These are phyloP conservation scores for Corylus heterophylla DNA, from an alignment of 306 rosid genomes.

Conservation along the genomic window DNA sequence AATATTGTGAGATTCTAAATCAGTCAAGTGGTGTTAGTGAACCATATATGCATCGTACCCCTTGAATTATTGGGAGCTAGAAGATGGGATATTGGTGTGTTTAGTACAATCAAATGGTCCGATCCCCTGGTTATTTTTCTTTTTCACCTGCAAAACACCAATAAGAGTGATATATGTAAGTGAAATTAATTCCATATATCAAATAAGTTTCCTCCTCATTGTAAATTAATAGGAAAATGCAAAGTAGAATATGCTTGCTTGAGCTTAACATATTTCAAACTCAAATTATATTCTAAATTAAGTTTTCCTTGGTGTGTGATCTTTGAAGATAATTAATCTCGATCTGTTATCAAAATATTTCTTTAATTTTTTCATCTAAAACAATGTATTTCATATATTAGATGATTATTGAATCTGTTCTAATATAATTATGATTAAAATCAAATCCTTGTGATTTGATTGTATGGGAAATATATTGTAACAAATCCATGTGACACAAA, in stretches of 20 bases:
- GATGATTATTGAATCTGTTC: background rate
- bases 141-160: slow-evolving; percentile 61
- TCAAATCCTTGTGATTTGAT: no score
- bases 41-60: background rate
- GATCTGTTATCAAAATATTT: background rate
- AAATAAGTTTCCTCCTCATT: background rate
- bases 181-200: background rate
- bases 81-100: slow-evolving; percentile 43
- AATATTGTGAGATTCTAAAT: background rate
- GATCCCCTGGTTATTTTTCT: slow-evolving; percentile 60
- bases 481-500: background rate
- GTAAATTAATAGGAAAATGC: background rate
- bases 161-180: slow-evolving; percentile 9
- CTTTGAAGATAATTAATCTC: background rate
- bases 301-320: background rate
- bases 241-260: background rate
- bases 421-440: no score
- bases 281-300: background rate
- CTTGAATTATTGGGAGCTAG: slow-evolving; percentile 28
- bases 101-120: slow-evolving; percentile 96
- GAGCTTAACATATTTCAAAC: background rate
- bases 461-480: no score
- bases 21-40: background rate
- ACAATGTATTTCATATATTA: background rate
- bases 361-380: background rate